Percentiles rank a stretch among this genome's conserved stretches.
Evolutionary conservation across 2,329 filamentous ascomycete species (phyloP).

Genomic region (Plectosphaerella cucumerina): DNA sequence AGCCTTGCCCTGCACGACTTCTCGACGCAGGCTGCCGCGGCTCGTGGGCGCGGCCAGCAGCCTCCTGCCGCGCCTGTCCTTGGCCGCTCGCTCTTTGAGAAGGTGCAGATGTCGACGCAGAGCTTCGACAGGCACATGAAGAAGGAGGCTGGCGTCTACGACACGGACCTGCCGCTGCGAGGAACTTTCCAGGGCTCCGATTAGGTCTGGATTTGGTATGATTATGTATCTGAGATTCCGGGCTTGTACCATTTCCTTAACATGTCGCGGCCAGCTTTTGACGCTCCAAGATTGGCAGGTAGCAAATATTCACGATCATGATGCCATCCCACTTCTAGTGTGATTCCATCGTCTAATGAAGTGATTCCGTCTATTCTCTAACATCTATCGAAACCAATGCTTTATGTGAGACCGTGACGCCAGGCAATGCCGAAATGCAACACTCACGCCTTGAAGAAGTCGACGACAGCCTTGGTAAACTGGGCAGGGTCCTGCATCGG

Average conservation of each 20-base stretch:
- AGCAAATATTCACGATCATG: too few species aligned
- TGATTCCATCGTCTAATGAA: too few species aligned
- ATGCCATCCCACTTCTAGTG: too few species aligned
- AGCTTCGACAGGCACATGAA: slow-evolving; percentile 37
- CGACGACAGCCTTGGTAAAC: slow-evolving; percentile 24
- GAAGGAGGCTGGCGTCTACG: slow-evolving; percentile 27
- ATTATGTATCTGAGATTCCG: background rate
- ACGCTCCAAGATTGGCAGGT: too few species aligned
- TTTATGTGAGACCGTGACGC: too few species aligned
- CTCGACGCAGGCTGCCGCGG: slow-evolving; percentile 18
- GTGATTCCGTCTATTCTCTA: too few species aligned
- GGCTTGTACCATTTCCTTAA: background rate
- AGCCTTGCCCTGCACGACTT: slow-evolving; percentile 30
- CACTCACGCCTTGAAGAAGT: slow-evolving; percentile 18
- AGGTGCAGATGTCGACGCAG: slow-evolving; percentile 38
- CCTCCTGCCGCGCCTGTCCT: slow-evolving; percentile 29
- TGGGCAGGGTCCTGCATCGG: slow-evolving; percentile 33
- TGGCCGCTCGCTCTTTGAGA: slow-evolving; percentile 32
- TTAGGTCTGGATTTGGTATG: too few species aligned
- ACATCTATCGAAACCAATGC: too few species aligned
- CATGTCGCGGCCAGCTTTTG: too few species aligned
- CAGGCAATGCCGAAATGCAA: too few species aligned
- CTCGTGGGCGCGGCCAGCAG: slow-evolving; percentile 24
- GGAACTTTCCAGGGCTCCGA: slow-evolving; percentile 25
- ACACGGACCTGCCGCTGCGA: slow-evolving; percentile 26